Conservation (phyloP, 208 protist species). For the Zelonia costaricensis region DNA sequence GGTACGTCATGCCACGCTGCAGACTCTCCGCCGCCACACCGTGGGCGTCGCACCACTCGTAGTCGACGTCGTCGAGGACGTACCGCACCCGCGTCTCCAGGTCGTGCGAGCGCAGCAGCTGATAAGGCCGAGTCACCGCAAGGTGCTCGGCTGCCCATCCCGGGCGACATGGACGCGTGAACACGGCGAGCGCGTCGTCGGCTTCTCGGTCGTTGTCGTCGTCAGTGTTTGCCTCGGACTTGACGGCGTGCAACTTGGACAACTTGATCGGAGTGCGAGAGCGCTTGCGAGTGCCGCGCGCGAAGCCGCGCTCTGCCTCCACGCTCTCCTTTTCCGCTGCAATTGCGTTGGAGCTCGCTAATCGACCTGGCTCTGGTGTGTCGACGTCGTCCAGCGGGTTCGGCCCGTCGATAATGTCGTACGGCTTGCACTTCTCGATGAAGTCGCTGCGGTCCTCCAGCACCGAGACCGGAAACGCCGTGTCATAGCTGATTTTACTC, state of each 20-base stretch:
- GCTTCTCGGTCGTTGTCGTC: not conserved
- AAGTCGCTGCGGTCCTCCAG: slow-evolving; percentile 40
- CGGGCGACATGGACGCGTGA: slow-evolving; percentile 11
- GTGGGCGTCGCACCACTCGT: slow-evolving; percentile 56
- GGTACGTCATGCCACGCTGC: slow-evolving; percentile 47
- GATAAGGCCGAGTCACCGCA: slow-evolving; percentile 40
- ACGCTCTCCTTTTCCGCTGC: not conserved
- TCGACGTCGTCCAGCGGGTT: slow-evolving; percentile 44
- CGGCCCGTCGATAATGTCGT: slow-evolving; percentile 64
- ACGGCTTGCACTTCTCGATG: slow-evolving; percentile 50
- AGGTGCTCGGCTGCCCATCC: slow-evolving; percentile 43
- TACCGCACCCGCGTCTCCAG: slow-evolving; percentile 56
- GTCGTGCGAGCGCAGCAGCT: slow-evolving; percentile 38
- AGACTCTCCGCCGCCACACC: slow-evolving; percentile 34
- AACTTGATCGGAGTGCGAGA: slow-evolving; percentile 8
- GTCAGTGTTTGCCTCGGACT: slow-evolving; percentile 4
- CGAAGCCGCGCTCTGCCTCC: not conserved
- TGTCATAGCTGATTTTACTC: slow-evolving; percentile 56
- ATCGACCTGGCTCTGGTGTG: not conserved
- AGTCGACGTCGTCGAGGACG: slow-evolving; percentile 69
- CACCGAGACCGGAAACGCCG: slow-evolving; percentile 54
- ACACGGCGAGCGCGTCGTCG: not conserved
- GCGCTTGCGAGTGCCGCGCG: slow-evolving; percentile 5
- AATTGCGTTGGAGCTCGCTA: too few species aligned
- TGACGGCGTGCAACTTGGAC: not conserved